Conservation (phyloP, 2,329 filamentous ascomycete species). For the Verticillium nubilum region DNA sequence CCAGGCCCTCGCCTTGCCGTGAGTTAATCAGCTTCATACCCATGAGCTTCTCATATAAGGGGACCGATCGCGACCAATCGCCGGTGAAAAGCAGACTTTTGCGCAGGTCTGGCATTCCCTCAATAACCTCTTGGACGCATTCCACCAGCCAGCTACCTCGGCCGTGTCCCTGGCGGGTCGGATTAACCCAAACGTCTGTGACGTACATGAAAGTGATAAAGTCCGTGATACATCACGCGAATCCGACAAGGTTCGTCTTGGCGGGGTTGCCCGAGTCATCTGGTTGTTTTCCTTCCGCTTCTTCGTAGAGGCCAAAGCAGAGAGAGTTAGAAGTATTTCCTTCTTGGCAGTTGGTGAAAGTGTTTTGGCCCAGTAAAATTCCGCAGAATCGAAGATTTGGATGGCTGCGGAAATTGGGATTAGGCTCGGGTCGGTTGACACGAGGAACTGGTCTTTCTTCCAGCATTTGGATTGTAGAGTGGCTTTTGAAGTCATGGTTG, state of each 20-base stretch:
- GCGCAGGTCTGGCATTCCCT: constrained; percentile 53
- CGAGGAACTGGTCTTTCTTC: constrained; percentile 47
- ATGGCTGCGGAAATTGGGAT: constrained; percentile 50
- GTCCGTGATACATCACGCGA: constrained; percentile 64
- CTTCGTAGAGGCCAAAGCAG: constrained; percentile 51
- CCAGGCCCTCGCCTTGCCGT: constrained; percentile 3
- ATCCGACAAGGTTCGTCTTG: constrained; percentile 38
- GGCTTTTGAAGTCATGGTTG: constrained; percentile 1
- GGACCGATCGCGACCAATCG: constrained; percentile 24
- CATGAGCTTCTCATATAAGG: constrained; percentile 25
- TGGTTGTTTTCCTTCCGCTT: background rate
- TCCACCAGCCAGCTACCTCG: constrained; percentile 60
- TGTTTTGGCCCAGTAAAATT: constrained; percentile 55
- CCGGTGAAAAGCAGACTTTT: constrained; percentile 50
- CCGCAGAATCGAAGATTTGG: constrained; percentile 46
- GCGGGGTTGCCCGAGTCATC: constrained; percentile 4
- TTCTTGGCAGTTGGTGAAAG: constrained; percentile 42
- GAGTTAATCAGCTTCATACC: constrained; percentile 21
- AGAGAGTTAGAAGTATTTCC: constrained; percentile 51
- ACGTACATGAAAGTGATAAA: constrained; percentile 61
- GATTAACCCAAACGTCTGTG: constrained; percentile 63
- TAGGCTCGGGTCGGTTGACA: constrained; percentile 54
- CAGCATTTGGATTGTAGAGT: constrained; percentile 21
- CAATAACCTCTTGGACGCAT: constrained; percentile 50
- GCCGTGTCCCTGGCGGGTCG: constrained; percentile 53